Percentiles rank a stretch among this genome's conserved stretches.
Evolutionary conservation across 768 basidiomycete genomes (phyloP).

Genomic region (Rhodosporidiobolus sp.): DNA sequence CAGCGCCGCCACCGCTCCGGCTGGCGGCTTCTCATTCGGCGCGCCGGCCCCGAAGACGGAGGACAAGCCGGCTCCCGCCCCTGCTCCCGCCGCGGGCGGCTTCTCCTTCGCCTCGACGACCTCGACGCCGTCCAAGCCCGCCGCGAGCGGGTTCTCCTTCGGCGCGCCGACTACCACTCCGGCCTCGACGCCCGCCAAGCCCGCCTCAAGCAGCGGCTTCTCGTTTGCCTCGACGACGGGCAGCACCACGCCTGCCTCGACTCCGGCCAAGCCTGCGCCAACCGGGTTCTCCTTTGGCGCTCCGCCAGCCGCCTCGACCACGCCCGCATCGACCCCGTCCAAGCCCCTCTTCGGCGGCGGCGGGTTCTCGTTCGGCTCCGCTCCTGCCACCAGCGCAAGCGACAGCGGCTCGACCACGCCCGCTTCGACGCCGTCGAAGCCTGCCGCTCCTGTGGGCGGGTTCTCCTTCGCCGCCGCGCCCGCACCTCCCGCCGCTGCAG

Average conservation of each 20-base stretch:
- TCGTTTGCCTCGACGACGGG: neutral
- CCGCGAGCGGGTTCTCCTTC: too few species aligned
- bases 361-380: too few species aligned
- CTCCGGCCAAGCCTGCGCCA: neutral
- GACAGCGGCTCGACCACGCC: constrained; percentile 11
- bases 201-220: too few species aligned
- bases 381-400: too few species aligned
- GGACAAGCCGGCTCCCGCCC: neutral
- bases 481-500: neutral
- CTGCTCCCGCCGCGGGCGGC: neutral
- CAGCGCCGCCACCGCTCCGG: neutral
- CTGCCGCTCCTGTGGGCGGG: neutral
- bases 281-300: constrained; percentile 17
- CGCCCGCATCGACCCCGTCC: too few species aligned
- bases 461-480: constrained; percentile 8
- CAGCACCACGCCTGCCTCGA: too few species aligned
- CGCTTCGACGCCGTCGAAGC: neutral
- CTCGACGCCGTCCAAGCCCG: neutral
- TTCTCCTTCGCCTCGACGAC: neutral
- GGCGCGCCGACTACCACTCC: too few species aligned
- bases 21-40: neutral
- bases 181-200: too few species aligned
- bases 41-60: neutral
- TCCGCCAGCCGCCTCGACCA: neutral
- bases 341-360: neutral